Evolutionary conservation across 1,139 yeast genomes (phyloP).

Genomic region (Dujonia santamariae): DNA sequence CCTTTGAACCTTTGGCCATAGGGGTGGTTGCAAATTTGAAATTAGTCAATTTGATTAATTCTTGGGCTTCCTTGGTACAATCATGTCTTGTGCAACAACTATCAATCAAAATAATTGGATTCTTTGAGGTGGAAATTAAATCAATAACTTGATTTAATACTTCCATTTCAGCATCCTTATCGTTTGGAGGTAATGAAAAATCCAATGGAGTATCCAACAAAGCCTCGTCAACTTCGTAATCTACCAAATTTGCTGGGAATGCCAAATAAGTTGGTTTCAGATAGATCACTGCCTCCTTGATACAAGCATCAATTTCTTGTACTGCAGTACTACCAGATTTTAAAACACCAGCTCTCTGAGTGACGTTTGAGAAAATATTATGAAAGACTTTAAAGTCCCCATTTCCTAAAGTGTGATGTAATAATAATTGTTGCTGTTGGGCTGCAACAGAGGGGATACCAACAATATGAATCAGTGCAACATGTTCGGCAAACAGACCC

Average conservation of each 20-base stretch:
- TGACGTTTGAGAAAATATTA: slow-evolving; percentile 58
- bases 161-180: slow-evolving; percentile 28
- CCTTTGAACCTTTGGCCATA: slow-evolving; percentile 32
- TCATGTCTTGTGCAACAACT: slow-evolving; percentile 37
- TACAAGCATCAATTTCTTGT: slow-evolving; percentile 66
- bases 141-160: slow-evolving; percentile 27
- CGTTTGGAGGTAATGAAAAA: slow-evolving; percentile 54
- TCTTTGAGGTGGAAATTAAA: slow-evolving; percentile 24
- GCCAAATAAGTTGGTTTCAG: slow-evolving; percentile 87
- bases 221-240: slow-evolving; percentile 53
- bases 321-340: slow-evolving; percentile 65
- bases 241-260: slow-evolving; percentile 79
- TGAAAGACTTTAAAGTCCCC: slow-evolving; percentile 47
- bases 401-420: slow-evolving; percentile 46
- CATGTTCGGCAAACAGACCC: slow-evolving; percentile 43
- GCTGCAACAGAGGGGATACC: slow-evolving; percentile 39
- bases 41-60: slow-evolving; percentile 28
- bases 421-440: slow-evolving; percentile 36
- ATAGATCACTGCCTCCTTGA: slow-evolving; percentile 64
- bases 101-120: slow-evolving; percentile 34
- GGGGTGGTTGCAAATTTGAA: slow-evolving; percentile 31
- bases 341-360: slow-evolving; percentile 62
- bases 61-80: slow-evolving; percentile 27
- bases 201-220: slow-evolving; percentile 64
- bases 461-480: slow-evolving; percentile 38